phyloP scores from a whole-genome alignment of 371 early-diverging fungal species.

The Rhizopus microsporus region DNA sequence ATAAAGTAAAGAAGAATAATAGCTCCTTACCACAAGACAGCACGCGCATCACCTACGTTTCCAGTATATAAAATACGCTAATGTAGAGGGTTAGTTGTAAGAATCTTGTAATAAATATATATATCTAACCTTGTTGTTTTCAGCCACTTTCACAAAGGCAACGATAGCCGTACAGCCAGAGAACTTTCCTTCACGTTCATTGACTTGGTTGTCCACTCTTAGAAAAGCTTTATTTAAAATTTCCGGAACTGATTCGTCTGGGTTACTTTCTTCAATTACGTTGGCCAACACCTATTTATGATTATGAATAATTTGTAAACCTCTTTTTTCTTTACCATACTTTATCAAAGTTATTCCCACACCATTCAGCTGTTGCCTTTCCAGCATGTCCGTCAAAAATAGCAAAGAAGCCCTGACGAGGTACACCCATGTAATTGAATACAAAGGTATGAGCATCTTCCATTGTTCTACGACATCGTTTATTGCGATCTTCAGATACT shows the following conservation, averaged over 20 bases:
- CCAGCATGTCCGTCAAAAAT: constrained; percentile 99
- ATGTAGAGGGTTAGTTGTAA: neutral
- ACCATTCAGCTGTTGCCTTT: constrained; percentile 94
- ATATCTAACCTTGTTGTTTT: constrained; percentile 38
- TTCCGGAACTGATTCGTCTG: constrained; percentile 63
- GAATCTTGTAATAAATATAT: neutral
- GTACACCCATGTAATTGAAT: constrained; percentile 59
- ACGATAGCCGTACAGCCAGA: constrained; percentile 95
- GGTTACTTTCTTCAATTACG: constrained; percentile 20
- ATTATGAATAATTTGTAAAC: neutral
- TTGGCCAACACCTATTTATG: constrained; percentile 20
- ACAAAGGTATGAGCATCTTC: constrained; percentile 91
- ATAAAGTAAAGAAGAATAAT: too few relatives aligned
- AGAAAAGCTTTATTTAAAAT: constrained; percentile 85
- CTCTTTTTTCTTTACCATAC: constrained; percentile 40
- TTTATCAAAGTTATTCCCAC: constrained; percentile 87
- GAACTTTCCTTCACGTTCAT: constrained; percentile 66
- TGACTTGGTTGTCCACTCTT: constrained; percentile 78
- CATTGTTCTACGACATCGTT: constrained; percentile 91
- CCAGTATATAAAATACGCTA: constrained; percentile 90
- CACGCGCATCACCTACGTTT: constrained; percentile 96
- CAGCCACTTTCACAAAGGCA: constrained; percentile 62
- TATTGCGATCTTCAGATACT: constrained; percentile 85
- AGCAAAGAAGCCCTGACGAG: constrained; percentile 90
- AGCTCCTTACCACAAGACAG: constrained; percentile 73